Percentiles rank a stretch among this genome's conserved stretches.
Conservation (phyloP, 805 yeast species). For the Sugiyamaella boreocaroliniensis region DNA sequence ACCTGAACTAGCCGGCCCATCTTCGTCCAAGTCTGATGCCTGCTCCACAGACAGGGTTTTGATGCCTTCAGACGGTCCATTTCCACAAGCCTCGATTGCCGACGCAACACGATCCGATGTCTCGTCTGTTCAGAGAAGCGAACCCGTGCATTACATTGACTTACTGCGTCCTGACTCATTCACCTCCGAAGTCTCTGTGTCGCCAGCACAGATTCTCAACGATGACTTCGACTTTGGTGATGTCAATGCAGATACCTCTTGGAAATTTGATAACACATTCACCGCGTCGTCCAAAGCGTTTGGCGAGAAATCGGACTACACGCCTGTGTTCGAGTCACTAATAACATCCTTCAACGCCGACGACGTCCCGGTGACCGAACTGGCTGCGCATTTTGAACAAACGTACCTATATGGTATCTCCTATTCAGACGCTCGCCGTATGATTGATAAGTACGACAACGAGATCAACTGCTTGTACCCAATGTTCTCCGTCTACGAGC, state of each 20-base stretch:
- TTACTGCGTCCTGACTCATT: neutral
- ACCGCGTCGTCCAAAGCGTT: neutral
- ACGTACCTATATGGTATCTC: constrained; percentile 8
- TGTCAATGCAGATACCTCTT: neutral
- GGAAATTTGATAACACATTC: neutral
- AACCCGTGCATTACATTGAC: too few species aligned
- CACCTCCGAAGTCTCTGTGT: neutral
- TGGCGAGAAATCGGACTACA: neutral
- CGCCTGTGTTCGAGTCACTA: neutral
- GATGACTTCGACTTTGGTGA: neutral
- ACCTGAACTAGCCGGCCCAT: too few species aligned
- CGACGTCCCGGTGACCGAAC: neutral
- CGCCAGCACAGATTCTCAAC: neutral
- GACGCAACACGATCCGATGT: too few species aligned
- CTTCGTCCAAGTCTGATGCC: too few species aligned
- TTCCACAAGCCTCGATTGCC: too few species aligned
- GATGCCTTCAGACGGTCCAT: too few species aligned
- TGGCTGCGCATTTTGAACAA: constrained; percentile 1
- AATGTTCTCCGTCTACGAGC: constrained; percentile 19
- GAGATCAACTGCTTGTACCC: constrained; percentile 25
- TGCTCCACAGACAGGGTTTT: too few species aligned
- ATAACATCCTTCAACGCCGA: neutral
- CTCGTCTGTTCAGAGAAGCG: too few species aligned
- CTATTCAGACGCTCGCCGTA: constrained; percentile 9
- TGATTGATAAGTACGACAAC: constrained; percentile 18